These are phyloP conservation scores for Papiliotrema flavescens DNA, from an alignment of 1,284 basidiomycete genomes.

Conservation along the genomic window DNA sequence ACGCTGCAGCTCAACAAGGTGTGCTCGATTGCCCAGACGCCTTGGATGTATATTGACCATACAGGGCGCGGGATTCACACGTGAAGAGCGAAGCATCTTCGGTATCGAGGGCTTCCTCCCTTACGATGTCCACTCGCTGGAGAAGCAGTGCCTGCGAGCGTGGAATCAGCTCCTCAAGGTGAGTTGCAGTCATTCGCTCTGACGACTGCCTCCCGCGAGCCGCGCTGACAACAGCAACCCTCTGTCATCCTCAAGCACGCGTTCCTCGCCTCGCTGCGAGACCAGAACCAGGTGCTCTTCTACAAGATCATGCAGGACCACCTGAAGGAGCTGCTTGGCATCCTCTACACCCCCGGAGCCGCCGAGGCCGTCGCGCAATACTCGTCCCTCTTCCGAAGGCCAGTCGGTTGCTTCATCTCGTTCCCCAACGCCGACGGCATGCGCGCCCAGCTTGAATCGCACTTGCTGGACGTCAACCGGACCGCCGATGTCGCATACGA, in stretches of 20 bases:
- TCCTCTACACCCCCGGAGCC: conserved; percentile 61
- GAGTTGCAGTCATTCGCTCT: conserved; percentile 10
- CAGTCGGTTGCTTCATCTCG: conserved; percentile 51
- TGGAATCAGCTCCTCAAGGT: conserved; percentile 59
- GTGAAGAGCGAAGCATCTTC: conserved; percentile 63
- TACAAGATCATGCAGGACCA: conserved; percentile 65
- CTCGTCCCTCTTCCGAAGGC: conserved; percentile 73
- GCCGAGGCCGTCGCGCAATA: conserved; percentile 62
- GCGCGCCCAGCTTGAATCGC: conserved; percentile 53
- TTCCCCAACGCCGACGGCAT: conserved; percentile 64
- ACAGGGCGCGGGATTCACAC: conserved; percentile 66
- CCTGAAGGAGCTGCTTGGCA: conserved; percentile 67
- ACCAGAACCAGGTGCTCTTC: conserved; percentile 66
- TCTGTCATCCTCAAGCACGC: conserved; percentile 49
- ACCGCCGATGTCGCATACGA: conserved; percentile 67
- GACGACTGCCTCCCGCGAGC: not conserved
- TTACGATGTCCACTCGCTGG: conserved; percentile 66
- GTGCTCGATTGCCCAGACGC: not conserved
- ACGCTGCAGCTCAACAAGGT: conserved; percentile 40
- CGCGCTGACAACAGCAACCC: conserved; percentile 25
- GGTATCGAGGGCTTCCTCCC: conserved; percentile 75
- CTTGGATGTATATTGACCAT: not conserved
- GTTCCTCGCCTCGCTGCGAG: conserved; percentile 53
- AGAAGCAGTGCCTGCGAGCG: conserved; percentile 65
- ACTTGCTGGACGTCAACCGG: conserved; percentile 47